Evolutionary conservation across 768 basidiomycete species (phyloP).

Genomic region (Leucosporidium creatinivorum): DNA sequence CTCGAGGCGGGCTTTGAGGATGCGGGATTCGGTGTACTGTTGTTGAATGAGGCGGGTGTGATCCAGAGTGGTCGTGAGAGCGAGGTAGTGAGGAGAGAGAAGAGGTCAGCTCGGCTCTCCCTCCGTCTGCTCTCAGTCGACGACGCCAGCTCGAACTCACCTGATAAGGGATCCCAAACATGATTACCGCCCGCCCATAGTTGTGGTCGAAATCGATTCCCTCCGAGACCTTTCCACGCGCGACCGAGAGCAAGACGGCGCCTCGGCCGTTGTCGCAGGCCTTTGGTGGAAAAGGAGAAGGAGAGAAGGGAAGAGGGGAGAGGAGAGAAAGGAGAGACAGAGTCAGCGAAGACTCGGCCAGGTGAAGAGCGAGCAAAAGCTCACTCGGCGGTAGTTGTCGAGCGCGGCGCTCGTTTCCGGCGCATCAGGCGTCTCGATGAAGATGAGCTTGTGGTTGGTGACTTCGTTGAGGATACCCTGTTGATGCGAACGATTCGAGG

Average conservation of each 20-base stretch:
- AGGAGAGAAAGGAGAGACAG: neutral
- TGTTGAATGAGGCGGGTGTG: constrained; percentile 38
- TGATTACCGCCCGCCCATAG: constrained; percentile 88
- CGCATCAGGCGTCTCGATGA: constrained; percentile 98
- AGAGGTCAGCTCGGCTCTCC: neutral
- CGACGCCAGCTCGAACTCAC: constrained; percentile 6
- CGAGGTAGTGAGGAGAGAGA: constrained; percentile 1
- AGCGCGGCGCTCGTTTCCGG: constrained; percentile 97
- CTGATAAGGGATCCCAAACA: constrained; percentile 67
- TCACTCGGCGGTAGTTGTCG: constrained; percentile 89
- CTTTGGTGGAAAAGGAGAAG: constrained; percentile 43
- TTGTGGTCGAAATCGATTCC: constrained; percentile 99
- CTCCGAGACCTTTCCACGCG: constrained; percentile 97
- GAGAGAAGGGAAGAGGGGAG: neutral
- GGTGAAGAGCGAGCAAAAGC: constrained; percentile 26
- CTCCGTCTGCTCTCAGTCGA: neutral
- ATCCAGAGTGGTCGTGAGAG: neutral
- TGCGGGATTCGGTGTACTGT: constrained; percentile 96
- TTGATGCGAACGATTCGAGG: neutral
- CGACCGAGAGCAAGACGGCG: constrained; percentile 90
- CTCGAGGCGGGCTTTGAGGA: constrained; percentile 91
- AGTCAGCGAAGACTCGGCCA: neutral
- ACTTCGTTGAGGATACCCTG: constrained; percentile 98
- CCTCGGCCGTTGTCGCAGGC: constrained; percentile 98
- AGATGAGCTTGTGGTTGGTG: constrained; percentile 98